phyloP scores from a whole-genome alignment of 306 rosid species.

The Abrus precatorius region DNA sequence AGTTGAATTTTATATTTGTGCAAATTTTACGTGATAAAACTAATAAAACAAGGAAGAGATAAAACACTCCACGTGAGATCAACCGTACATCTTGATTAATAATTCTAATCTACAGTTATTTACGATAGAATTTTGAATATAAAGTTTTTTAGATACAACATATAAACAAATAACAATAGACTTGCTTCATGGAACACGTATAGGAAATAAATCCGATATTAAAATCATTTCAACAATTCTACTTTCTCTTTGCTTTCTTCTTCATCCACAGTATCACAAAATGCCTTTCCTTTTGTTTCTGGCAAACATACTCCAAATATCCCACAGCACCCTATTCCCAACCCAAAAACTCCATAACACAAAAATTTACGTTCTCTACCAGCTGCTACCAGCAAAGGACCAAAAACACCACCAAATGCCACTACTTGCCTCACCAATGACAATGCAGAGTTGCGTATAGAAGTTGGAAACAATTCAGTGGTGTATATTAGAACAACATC shows the following conservation, averaged over 20 bases:
- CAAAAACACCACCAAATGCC: neutral
- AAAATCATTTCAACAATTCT: neutral
- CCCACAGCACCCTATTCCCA: conserved; percentile 23
- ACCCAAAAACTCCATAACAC: conserved; percentile 33
- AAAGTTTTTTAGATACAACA: no score
- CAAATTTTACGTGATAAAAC: no score
- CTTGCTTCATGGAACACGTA: no score
- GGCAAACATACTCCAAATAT: conserved; percentile 10
- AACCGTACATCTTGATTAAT: no score
- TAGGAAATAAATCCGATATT: no score
- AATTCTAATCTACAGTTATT: no score
- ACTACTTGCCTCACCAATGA: conserved; percentile 28
- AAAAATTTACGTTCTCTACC: neutral
- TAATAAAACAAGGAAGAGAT: no score
- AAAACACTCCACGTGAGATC: no score
- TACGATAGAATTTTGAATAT: no score
- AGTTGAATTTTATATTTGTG: no score
- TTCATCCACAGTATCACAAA: conserved; percentile 36
- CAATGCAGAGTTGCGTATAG: conserved; percentile 7
- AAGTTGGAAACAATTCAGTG: conserved; percentile 32
- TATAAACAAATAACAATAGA: no score
- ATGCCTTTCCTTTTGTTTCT: conserved; percentile 7
- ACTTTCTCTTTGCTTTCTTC: conserved; percentile 15
- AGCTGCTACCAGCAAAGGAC: conserved; percentile 7
- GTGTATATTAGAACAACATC: neutral